Evolutionary conservation across 768 basidiomycete species (phyloP).

Genomic region (Psilocybe sp.): DNA sequence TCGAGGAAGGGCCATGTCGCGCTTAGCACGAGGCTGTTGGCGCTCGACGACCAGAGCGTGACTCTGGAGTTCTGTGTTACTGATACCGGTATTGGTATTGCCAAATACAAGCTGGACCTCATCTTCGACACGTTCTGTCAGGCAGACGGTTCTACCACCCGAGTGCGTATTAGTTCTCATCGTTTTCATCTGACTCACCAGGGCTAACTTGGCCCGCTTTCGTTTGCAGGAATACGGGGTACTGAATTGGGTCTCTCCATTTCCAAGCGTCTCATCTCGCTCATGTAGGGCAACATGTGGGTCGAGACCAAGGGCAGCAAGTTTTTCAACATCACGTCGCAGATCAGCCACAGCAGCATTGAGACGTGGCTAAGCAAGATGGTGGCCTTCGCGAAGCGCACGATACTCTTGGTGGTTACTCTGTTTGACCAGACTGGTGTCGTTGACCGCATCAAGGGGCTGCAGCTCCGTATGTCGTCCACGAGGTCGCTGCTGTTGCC

Average conservation of each 20-base stretch:
- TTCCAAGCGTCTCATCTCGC: slow-evolving; percentile 94
- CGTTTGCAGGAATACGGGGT: slow-evolving; percentile 90
- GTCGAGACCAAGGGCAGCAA: slow-evolving; percentile 91
- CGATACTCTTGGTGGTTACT: slow-evolving; percentile 91
- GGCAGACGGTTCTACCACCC: slow-evolving; percentile 95
- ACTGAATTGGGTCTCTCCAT: slow-evolving; percentile 96
- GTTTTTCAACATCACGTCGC: slow-evolving; percentile 94
- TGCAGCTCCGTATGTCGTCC: slow-evolving; percentile 73
- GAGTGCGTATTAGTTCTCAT: slow-evolving; percentile 54
- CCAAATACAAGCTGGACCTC: slow-evolving; percentile 95
- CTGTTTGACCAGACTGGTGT: slow-evolving; percentile 74
- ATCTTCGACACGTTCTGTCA: slow-evolving; percentile 99
- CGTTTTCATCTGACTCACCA: background rate
- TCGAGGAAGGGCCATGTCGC: slow-evolving; percentile 86
- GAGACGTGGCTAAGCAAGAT: slow-evolving; percentile 77
- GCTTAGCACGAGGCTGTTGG: slow-evolving; percentile 77
- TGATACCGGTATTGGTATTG: slow-evolving; percentile 98
- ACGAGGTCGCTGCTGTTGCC: slow-evolving; percentile 75
- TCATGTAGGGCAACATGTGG: slow-evolving; percentile 99
- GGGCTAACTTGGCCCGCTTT: background rate
- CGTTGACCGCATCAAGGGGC: slow-evolving; percentile 69
- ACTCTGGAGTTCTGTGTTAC: slow-evolving; percentile 96
- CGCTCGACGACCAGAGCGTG: slow-evolving; percentile 77
- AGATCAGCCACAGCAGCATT: slow-evolving; percentile 71
- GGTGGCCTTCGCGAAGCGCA: slow-evolving; percentile 81